These are phyloP conservation scores for Haberlea rhodopensis DNA, from an alignment of 257 asterid species.

Conservation along the genomic window DNA sequence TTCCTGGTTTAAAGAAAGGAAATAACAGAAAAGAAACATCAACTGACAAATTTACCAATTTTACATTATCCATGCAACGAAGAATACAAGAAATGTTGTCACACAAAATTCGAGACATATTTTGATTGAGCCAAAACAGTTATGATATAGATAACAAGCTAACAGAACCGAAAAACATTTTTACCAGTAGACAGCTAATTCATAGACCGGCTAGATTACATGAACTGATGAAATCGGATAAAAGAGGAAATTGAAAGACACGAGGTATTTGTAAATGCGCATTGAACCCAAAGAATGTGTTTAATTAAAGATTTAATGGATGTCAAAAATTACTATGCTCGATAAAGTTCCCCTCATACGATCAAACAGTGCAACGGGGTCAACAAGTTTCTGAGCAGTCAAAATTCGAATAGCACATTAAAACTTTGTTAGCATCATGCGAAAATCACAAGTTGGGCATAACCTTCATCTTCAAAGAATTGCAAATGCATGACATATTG, in stretches of 20 bases:
- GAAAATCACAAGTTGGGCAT: neutral
- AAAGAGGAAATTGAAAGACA: neutral
- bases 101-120: too few relatives aligned
- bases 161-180: neutral
- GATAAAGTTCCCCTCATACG: neutral
- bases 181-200: neutral
- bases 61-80: neutral
- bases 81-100: neutral
- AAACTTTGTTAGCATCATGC: neutral
- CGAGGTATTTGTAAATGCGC: neutral
- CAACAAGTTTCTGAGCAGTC: neutral
- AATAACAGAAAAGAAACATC: conserved; percentile 10
- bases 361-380: conserved; percentile 9
- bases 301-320: neutral
- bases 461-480: too few relatives aligned
- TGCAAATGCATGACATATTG: neutral
- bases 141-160: neutral
- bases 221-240: neutral
- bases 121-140: neutral
- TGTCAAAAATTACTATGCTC: neutral
- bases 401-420: neutral
- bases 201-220: neutral
- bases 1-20: conserved; percentile 50
- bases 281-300: neutral
- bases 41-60: neutral